A percentile compares a stretch with the other conserved stretches of the same genome.
Evolutionary conservation across 371 early-diverging fungal genomes (phyloP).

Genomic region (Circinella minor): DNA sequence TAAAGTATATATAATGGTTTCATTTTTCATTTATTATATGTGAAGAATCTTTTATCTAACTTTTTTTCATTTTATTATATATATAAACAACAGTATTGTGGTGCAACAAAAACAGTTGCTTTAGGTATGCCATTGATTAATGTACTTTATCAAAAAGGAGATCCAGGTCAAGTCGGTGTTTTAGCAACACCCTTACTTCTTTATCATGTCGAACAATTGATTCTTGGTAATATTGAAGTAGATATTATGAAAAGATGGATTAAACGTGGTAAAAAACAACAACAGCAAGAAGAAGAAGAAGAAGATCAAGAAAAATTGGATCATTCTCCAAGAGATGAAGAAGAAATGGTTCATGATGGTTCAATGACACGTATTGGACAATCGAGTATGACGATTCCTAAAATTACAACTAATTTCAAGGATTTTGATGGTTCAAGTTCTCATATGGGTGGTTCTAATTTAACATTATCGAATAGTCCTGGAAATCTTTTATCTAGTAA

Average conservation of each 20-base stretch:
- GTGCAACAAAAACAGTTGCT: conserved; percentile 78
- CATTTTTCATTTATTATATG: too few relatives aligned
- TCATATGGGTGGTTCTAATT: neutral
- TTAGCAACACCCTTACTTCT: conserved; percentile 69
- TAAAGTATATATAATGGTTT: conserved; percentile 32
- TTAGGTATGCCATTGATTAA: conserved; percentile 82
- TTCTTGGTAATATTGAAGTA: conserved; percentile 65
- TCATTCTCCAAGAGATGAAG: conserved; percentile 8
- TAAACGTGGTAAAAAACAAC: conserved; percentile 27
- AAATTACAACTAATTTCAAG: neutral
- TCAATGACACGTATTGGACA: neutral
- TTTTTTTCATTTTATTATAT: neutral
- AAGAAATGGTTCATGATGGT: conserved; percentile 14
- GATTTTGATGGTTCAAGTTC: conserved; percentile 1
- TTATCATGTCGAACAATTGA: conserved; percentile 77
- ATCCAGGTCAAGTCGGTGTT: conserved; percentile 63
- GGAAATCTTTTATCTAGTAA: neutral
- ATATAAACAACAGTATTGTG: conserved; percentile 60
- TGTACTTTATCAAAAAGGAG: conserved; percentile 62
- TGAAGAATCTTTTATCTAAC: neutral
- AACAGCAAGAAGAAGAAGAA: neutral
- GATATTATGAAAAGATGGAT: conserved; percentile 59
- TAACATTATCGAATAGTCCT: neutral
- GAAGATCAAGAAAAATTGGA: neutral
- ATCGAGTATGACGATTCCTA: neutral